Base-by-base conservation (phyloP, 768 basidiomycete genomes). In the Mycena sanguinolenta region DNA sequence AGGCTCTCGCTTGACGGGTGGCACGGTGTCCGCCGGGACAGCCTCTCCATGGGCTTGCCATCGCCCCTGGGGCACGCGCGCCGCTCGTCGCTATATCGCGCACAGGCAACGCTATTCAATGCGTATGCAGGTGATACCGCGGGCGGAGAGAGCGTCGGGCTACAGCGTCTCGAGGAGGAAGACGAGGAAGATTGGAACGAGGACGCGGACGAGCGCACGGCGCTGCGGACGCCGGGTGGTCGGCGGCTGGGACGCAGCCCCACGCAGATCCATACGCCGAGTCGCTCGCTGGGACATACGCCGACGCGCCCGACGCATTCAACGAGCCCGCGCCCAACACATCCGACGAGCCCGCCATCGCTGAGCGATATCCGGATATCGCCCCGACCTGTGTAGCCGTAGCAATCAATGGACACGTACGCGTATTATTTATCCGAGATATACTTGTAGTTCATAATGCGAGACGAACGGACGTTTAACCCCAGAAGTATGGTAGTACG, bases 1-100 rank as follows among this genome's bases (percentile, higher is more conserved):
- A 89, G 95, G 1, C 83, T 91, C 76, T 96, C 95, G 7, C 81
- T 93, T 57, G 96, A 97, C 68, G 90, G 89, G 2, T 95, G 94
- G 93, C 83, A 84, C 67, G 87, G 83, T 25, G 77, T 79, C 46
- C 77, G 58, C 77, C 78, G 69, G 79, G 75, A 76, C 73, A 55
- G 74, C 79, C 34, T 58, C 55, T 38, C n/a, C 36, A 50, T 77
- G 46, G 53, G 77, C 80, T 62, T 27, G 79, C 82, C 21, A 75
- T 81, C 25, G 63, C 84, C 49, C 69, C 71, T 63, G 58, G 77
- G 84, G 23, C 93, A 95, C 74, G 90, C 89, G 12, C 88, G 93
- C 38, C 85, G 90, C 73, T 86, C 85, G 64, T 91, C 91, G 21
- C 81, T 92, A 16, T 92, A 92, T 74, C 89, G 91, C 28, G 83